Evolutionary conservation across 2,329 filamentous ascomycete genomes (phyloP).

Genomic region (Aspergillus ustus): DNA sequence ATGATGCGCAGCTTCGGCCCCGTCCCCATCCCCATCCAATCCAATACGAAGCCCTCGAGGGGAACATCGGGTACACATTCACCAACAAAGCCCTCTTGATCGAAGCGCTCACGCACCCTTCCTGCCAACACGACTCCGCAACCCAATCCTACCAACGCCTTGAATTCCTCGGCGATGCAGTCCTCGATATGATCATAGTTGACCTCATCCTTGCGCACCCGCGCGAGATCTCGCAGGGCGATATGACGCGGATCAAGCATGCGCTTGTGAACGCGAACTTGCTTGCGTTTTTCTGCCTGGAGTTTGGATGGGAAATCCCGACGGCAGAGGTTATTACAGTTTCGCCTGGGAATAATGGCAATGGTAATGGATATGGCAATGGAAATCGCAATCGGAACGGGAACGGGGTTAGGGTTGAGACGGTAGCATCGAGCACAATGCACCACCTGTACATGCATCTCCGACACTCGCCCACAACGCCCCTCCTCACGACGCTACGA

Average conservation of each 20-base stretch:
- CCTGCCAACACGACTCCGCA: slow-evolving; percentile 56
- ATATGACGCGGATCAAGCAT: slow-evolving; percentile 78
- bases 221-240: slow-evolving; percentile 53
- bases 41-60: slow-evolving; percentile 24
- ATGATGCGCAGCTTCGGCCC: background rate
- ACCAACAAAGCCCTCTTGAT: slow-evolving; percentile 68
- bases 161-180: slow-evolving; percentile 85
- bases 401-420: background rate
- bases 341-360: slow-evolving; percentile 19
- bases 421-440: background rate
- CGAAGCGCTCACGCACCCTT: slow-evolving; percentile 82
- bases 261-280: slow-evolving; percentile 81
- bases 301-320: slow-evolving; percentile 36
- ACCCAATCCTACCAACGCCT: slow-evolving; percentile 72
- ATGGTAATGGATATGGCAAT: too few relatives aligned
- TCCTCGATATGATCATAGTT: slow-evolving; percentile 80
- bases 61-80: slow-evolving; percentile 70
- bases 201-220: slow-evolving; percentile 38
- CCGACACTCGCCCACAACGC: background rate
- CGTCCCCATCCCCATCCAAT: slow-evolving; percentile 18
- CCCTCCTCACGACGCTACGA: background rate
- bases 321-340: slow-evolving; percentile 13
- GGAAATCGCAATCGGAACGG: slow-evolving; percentile 17
- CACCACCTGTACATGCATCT: background rate
- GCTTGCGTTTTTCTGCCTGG: slow-evolving; percentile 75